A percentile compares a stretch with the other conserved stretches of the same genome.
Evolutionary conservation across 2,329 filamentous ascomycete genomes (phyloP).

Genomic region (Beauveria bassiana): DNA sequence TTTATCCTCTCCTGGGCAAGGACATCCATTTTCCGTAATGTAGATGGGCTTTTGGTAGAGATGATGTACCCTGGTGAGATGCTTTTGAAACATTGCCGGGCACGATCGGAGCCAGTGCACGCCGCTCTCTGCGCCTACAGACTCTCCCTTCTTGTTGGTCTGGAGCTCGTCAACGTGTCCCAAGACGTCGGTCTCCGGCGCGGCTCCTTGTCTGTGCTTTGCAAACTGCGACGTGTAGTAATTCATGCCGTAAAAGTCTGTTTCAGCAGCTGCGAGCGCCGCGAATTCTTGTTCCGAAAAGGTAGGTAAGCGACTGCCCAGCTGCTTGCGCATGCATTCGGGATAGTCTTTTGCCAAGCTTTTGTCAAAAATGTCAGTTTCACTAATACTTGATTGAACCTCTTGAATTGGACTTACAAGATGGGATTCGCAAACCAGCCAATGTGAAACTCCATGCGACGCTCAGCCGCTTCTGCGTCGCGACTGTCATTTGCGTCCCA

Average conservation of each 20-base stretch:
- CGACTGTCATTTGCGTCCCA: slow-evolving; percentile 21
- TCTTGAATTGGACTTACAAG: slow-evolving; percentile 20
- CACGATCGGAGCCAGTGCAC: slow-evolving; percentile 27
- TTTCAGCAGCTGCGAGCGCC: slow-evolving; percentile 18
- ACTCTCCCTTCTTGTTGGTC: slow-evolving; percentile 22
- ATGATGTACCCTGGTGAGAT: slow-evolving; percentile 19
- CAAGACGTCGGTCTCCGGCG: slow-evolving; percentile 23
- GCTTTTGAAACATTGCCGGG: slow-evolving; percentile 22
- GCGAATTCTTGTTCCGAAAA: slow-evolving; percentile 22
- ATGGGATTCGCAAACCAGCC: slow-evolving; percentile 33
- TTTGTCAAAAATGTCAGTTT: not conserved
- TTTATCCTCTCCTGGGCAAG: slow-evolving; percentile 26
- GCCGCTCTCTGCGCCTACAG: slow-evolving; percentile 24
- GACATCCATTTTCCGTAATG: slow-evolving; percentile 28
- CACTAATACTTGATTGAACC: not conserved
- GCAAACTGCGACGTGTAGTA: slow-evolving; percentile 32
- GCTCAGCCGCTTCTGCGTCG: slow-evolving; percentile 25
- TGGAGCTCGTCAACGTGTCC: slow-evolving; percentile 27
- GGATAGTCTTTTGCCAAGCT: slow-evolving; percentile 27
- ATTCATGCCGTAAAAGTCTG: slow-evolving; percentile 34
- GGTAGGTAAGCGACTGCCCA: slow-evolving; percentile 22
- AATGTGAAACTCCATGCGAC: slow-evolving; percentile 30
- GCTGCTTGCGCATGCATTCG: slow-evolving; percentile 26
- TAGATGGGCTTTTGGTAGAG: slow-evolving; percentile 22
- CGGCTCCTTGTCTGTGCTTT: slow-evolving; percentile 18